Evolutionary conservation across 2,329 filamentous ascomycete genomes (phyloP).

Genomic region (Reticulascus tulasneorum): DNA sequence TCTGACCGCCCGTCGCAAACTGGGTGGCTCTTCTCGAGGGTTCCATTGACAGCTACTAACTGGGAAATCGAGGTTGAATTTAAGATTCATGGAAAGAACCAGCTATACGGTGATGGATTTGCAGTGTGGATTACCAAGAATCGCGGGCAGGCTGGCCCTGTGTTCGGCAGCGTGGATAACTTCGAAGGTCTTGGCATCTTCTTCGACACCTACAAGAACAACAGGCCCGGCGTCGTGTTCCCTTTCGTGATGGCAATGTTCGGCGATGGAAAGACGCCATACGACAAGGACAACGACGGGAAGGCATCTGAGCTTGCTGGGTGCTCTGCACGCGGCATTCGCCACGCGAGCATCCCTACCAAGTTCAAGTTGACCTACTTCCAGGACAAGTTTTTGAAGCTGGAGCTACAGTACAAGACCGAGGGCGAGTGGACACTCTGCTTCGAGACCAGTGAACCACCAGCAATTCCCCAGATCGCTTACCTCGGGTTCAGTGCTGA

Average conservation of each 20-base stretch:
- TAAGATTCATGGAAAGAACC: constrained; percentile 83
- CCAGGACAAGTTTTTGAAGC: constrained; percentile 84
- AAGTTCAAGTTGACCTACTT: constrained; percentile 92
- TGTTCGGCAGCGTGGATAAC: constrained; percentile 83
- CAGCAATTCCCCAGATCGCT: constrained; percentile 72
- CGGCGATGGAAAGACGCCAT: constrained; percentile 81
- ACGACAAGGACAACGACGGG: constrained; percentile 92
- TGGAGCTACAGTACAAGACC: constrained; percentile 91
- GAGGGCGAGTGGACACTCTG: constrained; percentile 86
- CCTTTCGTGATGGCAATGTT: constrained; percentile 99
- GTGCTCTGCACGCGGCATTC: constrained; percentile 89
- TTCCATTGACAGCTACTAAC: constrained; percentile 94
- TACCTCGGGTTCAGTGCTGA: constrained; percentile 80
- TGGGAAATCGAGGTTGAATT: constrained; percentile 98
- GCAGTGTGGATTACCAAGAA: constrained; percentile 98
- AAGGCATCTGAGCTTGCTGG: constrained; percentile 90
- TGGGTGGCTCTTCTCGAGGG: constrained; percentile 90
- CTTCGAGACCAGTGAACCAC: constrained; percentile 70
- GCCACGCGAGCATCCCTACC: constrained; percentile 73
- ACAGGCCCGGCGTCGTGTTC: constrained; percentile 90
- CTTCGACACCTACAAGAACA: constrained; percentile 99
- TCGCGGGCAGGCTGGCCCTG: constrained; percentile 72
- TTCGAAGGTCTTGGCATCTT: constrained; percentile 96
- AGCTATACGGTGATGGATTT: constrained; percentile 92
- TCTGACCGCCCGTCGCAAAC: constrained; percentile 85